Evolutionary conservation across 306 rosid species (phyloP), one percentile per base, ranked within the genome.

Genomic region (Pyrus communis): DNA sequence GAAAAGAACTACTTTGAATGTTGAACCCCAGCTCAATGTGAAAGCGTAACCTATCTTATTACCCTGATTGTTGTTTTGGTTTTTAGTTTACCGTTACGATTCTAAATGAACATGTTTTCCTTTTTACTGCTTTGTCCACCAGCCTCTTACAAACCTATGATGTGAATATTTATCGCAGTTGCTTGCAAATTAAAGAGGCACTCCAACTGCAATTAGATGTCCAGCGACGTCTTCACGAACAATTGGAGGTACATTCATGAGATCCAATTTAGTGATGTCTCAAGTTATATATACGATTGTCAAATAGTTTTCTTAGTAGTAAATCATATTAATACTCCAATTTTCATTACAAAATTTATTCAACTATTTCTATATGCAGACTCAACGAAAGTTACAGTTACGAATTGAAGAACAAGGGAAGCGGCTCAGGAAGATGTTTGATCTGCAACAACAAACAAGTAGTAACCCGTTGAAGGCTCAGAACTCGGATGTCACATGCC

Each of bases 151-250:
- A 27, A 67, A 18, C 12, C 75, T 58, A 51, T 49, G 68, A 23
- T 70, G 51, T 61, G 38, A 55, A 61, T 67, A 23, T 72, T 76
- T 30, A 73, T 76, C 42, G 52, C 83, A 94, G 98, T 75, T 95
- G 96, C 74, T 62, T 83, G 71, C 97, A 94, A 82, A 84, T 94
- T 68, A 94, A 45, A 78, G 98, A 94, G 85, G 92, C 98, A 45
- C 87, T 92, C 82, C 98, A 92, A 81, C 81, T 92, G 63, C 98
- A 94, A 70, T 79, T 94, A 70, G 97, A 94, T 77, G 98, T 88
- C 69, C 98, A 94, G 82, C 84, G 89, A 86, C 88, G 85, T 45
- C 98, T 94, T 66, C 98, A 92, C 74, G 98, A 92, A 78, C 98
- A 94, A 58, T 84, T 94, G 43, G 98, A 94, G 95, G 98, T 94